Evolutionary conservation across 306 rosid genomes (phyloP), one percentile per base, ranked within the genome.

Genomic region (Vigna hirtella): DNA sequence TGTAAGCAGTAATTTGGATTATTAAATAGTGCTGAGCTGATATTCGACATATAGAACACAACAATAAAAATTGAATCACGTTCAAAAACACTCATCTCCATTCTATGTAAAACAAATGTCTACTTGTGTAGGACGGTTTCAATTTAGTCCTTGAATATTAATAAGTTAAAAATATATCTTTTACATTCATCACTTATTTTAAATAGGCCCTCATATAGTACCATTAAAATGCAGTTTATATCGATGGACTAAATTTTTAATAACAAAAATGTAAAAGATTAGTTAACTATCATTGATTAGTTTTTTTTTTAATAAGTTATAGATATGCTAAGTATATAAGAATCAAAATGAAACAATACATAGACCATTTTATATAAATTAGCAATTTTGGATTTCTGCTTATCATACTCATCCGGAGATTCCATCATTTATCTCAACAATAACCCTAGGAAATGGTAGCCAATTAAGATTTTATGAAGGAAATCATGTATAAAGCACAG

Each of bases 1-100:
- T 70, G 67, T 85, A 59, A 88, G 88, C 70, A 74, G 15, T 45
- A 73, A 50, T 20, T 69, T 55, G 34, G 57, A 55, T 66, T 12
- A 70, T 53, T 58, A 77, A 28, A 77, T 57, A 70, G 26, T 40
- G n/a, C 10, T 63, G 22, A 69, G 28, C 49, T 64, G 20, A 79
- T 76, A 53, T 38, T 66, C 55, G 17, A 72, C 28, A 72, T 48
- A 14, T 3, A 52, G 22, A 66, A 84, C 38, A 71, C 42, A 56
- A 36, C 7, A 78, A 58, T 50, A 73, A 66, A 28, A 67, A 67
- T 58, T 13, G 24, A 34, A 66, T 17, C 26, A 14, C 36, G 7
- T 6, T 70, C 17, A 64, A 58, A 55, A 62, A 52, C 14, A 13
- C 30, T 51, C 53, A 11, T 24, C 62, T 53, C 74, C 56, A 38